phyloP scores from a whole-genome alignment of 2,329 filamentous ascomycete genomes.

The Colletotrichum lentis region DNA sequence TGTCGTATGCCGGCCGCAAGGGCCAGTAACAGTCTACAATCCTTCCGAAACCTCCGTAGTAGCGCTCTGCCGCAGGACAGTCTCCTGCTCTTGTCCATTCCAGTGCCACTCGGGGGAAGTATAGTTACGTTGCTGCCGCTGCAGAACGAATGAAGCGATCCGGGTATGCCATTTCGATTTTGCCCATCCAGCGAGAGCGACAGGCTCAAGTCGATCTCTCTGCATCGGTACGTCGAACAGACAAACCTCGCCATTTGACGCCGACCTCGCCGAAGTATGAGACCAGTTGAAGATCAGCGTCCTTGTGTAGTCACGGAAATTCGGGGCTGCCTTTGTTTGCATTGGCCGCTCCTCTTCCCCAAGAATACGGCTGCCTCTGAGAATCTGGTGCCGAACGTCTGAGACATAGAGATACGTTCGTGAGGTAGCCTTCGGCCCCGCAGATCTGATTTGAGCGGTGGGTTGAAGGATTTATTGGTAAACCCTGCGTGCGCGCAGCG shows the following conservation, averaged over 20 bases:
- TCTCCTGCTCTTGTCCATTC: neutral
- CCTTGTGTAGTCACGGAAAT: neutral
- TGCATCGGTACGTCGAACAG: neutral
- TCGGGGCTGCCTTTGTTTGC: slow-evolving; percentile 2
- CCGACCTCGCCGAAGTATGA: slow-evolving; percentile 8
- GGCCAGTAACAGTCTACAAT: too few species aligned
- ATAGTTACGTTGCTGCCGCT: neutral
- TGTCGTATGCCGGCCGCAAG: too few species aligned
- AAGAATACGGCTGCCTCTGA: neutral
- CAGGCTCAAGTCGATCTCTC: neutral
- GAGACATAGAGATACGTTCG: slow-evolving; percentile 3
- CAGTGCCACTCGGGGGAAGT: neutral
- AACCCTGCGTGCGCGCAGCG: too few species aligned
- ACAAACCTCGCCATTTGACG: neutral
- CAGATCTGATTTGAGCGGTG: neutral
- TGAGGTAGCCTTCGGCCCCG: neutral
- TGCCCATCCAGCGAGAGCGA: neutral
- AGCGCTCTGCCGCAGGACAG: neutral
- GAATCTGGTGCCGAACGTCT: slow-evolving; percentile 1
- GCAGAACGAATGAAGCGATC: neutral
- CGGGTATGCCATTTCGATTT: neutral
- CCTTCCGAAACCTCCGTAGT: too few species aligned
- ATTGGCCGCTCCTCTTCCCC: slow-evolving; percentile 1
- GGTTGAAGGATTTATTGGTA: too few species aligned
- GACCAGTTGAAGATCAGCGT: neutral